A percentile compares a stretch with the other conserved stretches of the same genome.
These are phyloP conservation scores for Tympanopsis confertula DNA, from an alignment of 2,329 filamentous ascomycete species.

Conservation along the genomic window DNA sequence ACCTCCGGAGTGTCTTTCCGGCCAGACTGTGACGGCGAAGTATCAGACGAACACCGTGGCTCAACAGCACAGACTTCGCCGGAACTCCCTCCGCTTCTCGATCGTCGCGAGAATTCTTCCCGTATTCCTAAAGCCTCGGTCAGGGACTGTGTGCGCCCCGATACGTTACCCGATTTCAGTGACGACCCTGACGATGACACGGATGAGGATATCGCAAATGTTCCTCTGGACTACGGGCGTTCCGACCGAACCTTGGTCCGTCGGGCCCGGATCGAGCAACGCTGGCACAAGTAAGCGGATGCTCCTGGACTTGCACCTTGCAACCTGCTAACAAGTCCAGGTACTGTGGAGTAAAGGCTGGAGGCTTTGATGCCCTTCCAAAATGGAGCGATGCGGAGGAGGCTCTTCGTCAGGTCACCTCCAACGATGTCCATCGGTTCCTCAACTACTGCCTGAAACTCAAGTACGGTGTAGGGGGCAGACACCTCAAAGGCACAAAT, in stretches of 20 bases:
- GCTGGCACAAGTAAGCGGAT: no score
- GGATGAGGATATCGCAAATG: constrained; percentile 9
- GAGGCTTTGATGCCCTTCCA: constrained; percentile 5
- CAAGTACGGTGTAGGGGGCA: constrained; percentile 5
- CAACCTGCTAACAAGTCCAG: constrained; percentile 4
- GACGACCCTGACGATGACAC: constrained; percentile 9
- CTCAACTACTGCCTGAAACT: constrained; percentile 10
- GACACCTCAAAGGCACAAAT: constrained; percentile 6
- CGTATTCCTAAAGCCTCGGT: no score
- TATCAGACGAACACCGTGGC: no score
- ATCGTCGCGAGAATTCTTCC: no score
- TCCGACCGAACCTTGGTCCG: constrained; percentile 6
- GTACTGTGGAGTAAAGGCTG: constrained; percentile 9
- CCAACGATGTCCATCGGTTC: constrained; percentile 10
- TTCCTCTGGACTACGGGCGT: constrained; percentile 9
- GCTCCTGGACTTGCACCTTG: constrained; percentile 6
- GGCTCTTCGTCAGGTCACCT: constrained; percentile 6
- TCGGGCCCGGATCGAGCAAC: no score
- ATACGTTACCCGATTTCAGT: no score
- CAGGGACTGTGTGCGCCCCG: no score
- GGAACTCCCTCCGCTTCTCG: no score
- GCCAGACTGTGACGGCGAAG: no score
- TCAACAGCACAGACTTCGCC: no score
- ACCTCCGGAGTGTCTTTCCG: no score
- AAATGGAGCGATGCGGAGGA: constrained; percentile 8